Percentiles rank a stretch among this genome's conserved stretches.
These are phyloP conservation scores for Allomyces javanicus DNA, from an alignment of 192 early-diverging fungal species.

Conservation along the genomic window DNA sequence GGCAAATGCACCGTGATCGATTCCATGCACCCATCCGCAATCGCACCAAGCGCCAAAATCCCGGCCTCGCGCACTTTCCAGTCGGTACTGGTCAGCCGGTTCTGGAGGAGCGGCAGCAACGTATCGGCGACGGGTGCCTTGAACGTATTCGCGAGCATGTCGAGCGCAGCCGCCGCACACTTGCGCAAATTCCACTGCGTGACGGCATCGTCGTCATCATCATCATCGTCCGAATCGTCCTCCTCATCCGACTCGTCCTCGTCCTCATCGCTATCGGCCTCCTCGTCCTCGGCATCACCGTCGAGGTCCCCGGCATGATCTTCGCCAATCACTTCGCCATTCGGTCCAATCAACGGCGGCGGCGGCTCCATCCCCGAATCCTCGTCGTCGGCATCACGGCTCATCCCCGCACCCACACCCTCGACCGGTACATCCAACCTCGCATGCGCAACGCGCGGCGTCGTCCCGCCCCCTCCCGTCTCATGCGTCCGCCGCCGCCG, in stretches of 20 bases:
- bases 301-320: no score
- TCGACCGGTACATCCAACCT: no score
- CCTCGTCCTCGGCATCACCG: slow-evolving; percentile 10
- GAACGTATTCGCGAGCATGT: slow-evolving; percentile 82
- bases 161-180: slow-evolving; percentile 89
- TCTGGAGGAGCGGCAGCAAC: slow-evolving; percentile 69
- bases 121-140: slow-evolving; percentile 60
- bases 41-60: slow-evolving; percentile 90
- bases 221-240: slow-evolving; percentile 62
- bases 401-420: no score
- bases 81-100: slow-evolving; percentile 58
- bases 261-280: slow-evolving; percentile 4
- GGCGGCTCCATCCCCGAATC: no score
- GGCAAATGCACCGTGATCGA: slow-evolving; percentile 81
- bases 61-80: slow-evolving; percentile 89
- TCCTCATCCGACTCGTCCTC: slow-evolving; percentile 36
- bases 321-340: no score
- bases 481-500: slow-evolving; percentile 16
- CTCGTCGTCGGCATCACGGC: no score
- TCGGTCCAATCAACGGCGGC: no score
- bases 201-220: slow-evolving; percentile 67
- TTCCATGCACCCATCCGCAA: slow-evolving; percentile 83
- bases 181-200: slow-evolving; percentile 96
- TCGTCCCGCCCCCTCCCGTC: no score
- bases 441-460: no score